A percentile compares a stretch with the other conserved stretches of the same genome.
phyloP scores from a whole-genome alignment of 2,329 filamentous ascomycete genomes.

The Hawksworthiomyces lignivorus region DNA sequence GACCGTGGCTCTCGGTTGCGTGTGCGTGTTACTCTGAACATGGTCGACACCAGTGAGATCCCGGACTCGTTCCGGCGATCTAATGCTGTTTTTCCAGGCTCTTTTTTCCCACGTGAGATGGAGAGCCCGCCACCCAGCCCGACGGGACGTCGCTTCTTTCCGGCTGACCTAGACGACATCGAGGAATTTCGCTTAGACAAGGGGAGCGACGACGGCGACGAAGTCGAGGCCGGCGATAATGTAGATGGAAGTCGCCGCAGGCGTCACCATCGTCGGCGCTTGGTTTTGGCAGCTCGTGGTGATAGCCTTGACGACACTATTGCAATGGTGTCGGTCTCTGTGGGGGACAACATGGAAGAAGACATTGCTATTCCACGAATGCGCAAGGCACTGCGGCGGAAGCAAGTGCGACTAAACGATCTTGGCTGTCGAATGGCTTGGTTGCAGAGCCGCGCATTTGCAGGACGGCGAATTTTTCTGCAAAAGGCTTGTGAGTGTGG shows the following conservation, averaged over 20 bases:
- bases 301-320: slow-evolving; percentile 19
- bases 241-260: slow-evolving; percentile 24
- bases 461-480: slow-evolving; percentile 76
- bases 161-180: slow-evolving; percentile 57
- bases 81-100: slow-evolving; percentile 83
- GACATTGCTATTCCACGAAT: slow-evolving; percentile 71
- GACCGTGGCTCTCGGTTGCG: slow-evolving; percentile 78
- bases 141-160: slow-evolving; percentile 67
- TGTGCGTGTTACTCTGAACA: slow-evolving; percentile 87
- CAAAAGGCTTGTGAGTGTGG: slow-evolving; percentile 76
- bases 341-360: slow-evolving; percentile 53
- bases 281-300: slow-evolving; percentile 11
- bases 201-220: slow-evolving; percentile 48
- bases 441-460: slow-evolving; percentile 89
- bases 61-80: slow-evolving; percentile 89
- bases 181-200: slow-evolving; percentile 48
- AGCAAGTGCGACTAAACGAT: slow-evolving; percentile 88
- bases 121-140: slow-evolving; percentile 73
- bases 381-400: slow-evolving; percentile 59
- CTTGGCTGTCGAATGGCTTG: slow-evolving; percentile 93
- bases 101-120: slow-evolving; percentile 91
- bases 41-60: slow-evolving; percentile 90
- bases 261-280: slow-evolving; percentile 18
- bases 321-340: slow-evolving; percentile 52
- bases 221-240: slow-evolving; percentile 39